Conservation (phyloP, 441 rosid species). For the Erodium trifolium region DNA sequence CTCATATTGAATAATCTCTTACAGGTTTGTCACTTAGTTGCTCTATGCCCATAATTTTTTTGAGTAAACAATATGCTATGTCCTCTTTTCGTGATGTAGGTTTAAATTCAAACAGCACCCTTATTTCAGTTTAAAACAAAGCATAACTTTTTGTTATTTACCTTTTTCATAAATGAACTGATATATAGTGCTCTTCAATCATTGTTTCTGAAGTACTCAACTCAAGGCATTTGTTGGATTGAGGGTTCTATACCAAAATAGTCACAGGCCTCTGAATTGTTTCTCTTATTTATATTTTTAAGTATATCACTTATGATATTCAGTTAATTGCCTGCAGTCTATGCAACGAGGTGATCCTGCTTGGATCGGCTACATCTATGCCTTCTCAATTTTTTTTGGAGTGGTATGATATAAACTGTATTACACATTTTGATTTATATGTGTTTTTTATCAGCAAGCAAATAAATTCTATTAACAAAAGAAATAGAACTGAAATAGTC, state of each 20-base stretch:
- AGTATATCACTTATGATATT: conserved; percentile 17
- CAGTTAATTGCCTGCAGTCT: conserved; percentile 55
- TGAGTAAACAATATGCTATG: conserved; percentile 11
- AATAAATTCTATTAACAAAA: no score
- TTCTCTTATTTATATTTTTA: background rate
- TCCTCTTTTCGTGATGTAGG: conserved; percentile 7
- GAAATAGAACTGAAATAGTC: no score
- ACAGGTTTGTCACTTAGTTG: conserved; percentile 45
- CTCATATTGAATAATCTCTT: conserved; percentile 74
- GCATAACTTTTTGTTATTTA: background rate
- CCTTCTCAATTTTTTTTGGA: conserved; percentile 79
- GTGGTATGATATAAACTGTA: conserved; percentile 56
- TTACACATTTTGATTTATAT: conserved; percentile 3
- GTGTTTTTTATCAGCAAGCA: no score
- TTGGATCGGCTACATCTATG: conserved; percentile 90
- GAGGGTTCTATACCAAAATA: background rate
- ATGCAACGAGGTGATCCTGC: conserved; percentile 97
- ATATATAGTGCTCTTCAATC: background rate
- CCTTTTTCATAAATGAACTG: background rate
- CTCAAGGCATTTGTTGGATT: conserved; percentile 1
- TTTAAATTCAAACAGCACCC: conserved; percentile 9
- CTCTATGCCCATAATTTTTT: conserved; percentile 13
- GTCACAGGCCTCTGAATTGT: background rate
- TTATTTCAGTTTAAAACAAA: background rate
- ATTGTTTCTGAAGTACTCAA: background rate